Evolutionary conservation across 495 filamentous ascomycete genomes (phyloP).

Genomic region (Penicillium steckii): DNA sequence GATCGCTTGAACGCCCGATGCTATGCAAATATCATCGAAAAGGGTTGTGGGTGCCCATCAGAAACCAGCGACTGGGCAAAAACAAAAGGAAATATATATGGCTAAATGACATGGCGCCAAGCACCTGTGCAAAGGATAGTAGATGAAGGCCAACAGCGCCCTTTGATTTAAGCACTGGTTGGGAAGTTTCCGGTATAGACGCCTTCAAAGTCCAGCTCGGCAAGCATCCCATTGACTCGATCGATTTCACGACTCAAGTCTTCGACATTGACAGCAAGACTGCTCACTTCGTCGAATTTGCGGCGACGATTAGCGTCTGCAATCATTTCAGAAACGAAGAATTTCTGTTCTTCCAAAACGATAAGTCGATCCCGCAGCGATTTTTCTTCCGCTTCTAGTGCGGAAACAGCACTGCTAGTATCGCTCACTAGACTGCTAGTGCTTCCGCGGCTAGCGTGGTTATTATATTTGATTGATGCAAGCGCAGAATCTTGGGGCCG

Average conservation of each 20-base stretch:
- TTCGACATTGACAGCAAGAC: constrained; percentile 75
- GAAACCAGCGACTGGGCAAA: background rate
- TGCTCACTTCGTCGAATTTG: constrained; percentile 86
- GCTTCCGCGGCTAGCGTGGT: constrained; percentile 49
- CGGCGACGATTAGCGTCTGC: constrained; percentile 74
- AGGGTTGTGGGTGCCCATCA: constrained; percentile 15
- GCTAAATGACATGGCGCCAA: constrained; percentile 13
- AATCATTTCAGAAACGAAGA: constrained; percentile 88
- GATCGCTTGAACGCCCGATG: constrained; percentile 24
- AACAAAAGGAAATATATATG: background rate
- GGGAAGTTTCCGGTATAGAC: constrained; percentile 42
- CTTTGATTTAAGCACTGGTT: constrained; percentile 11
- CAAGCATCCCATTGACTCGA: constrained; percentile 54
- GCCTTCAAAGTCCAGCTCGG: constrained; percentile 50
- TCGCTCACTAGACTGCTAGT: constrained; percentile 56
- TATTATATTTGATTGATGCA: constrained; percentile 58
- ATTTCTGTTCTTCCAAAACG: constrained; percentile 91
- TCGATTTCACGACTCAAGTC: constrained; percentile 85
- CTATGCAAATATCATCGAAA: constrained; percentile 27
- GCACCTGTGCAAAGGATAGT: constrained; percentile 9
- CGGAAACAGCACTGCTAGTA: constrained; percentile 63
- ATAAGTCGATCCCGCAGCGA: constrained; percentile 79
- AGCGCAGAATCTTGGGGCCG: constrained; percentile 48
- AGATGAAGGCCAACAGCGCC: background rate
- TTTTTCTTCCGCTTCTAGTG: constrained; percentile 83